phyloP scores from a whole-genome alignment of 129 eudicot genomes.

The Arctium minus region DNA sequence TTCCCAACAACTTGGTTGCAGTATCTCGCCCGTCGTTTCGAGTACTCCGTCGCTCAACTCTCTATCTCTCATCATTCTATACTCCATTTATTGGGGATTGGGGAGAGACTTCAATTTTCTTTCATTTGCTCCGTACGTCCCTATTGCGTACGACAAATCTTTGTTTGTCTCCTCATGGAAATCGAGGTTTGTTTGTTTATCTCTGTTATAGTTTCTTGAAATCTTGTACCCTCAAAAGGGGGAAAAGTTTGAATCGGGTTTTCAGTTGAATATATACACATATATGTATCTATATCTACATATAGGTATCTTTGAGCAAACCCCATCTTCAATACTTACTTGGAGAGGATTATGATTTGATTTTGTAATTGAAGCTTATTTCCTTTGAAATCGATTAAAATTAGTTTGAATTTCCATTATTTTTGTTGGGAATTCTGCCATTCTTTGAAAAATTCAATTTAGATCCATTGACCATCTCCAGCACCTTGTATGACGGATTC shows the following conservation, averaged over 20 bases:
- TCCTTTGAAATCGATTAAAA: conserved; percentile 10
- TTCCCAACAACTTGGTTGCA: too few species aligned
- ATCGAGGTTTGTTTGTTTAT: too few species aligned
- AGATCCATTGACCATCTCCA: too few species aligned
- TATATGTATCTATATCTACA: neutral
- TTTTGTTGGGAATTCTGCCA: neutral
- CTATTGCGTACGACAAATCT: neutral
- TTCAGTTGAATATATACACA: neutral
- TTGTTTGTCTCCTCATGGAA: neutral
- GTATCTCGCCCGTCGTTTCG: too few species aligned
- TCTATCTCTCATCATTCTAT: conserved; percentile 16
- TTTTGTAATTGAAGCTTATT: conserved; percentile 6
- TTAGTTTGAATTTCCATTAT: neutral
- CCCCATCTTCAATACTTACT: neutral
- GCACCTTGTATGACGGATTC: too few species aligned
- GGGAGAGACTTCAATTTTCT: conserved; percentile 7
- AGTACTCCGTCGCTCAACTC: neutral
- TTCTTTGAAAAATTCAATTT: neutral
- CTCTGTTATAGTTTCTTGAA: too few species aligned
- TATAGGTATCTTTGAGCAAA: neutral
- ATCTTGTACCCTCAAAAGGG: too few species aligned
- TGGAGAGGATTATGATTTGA: neutral
- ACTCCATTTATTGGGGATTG: conserved; percentile 28
- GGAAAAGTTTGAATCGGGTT: neutral
- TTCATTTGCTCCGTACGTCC: conserved; percentile 23